Evolutionary conservation across 805 yeast genomes (phyloP), one percentile per base, ranked within the genome.

Genomic region (Teunomyces aglyptinius): DNA sequence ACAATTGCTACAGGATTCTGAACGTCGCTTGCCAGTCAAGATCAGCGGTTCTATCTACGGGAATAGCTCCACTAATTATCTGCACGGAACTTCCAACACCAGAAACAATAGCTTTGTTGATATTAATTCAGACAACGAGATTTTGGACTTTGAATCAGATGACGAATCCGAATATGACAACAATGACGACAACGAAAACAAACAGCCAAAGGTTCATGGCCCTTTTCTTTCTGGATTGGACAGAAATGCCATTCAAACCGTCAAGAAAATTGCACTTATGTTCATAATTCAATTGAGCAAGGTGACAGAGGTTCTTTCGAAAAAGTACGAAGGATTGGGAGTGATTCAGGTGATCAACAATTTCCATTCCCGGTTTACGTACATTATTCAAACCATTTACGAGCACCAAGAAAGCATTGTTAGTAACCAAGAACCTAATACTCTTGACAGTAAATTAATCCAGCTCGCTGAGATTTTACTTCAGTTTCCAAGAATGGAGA

Each of bases 191-290:
- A 44, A 39, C 26, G 80, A 77, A 52, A 77, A 77, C 50, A 58
- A 49, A 24, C 63, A 60, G n/a, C 75, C 78, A 4, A 61, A 54
- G 18, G 63, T 69, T 6, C 59, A 63, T 18, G 80, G 81, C 8
- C 75, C 83, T 1, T 79, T 80, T 55, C 55, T 80, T 20, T 60
- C 65, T 50, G 82, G 81, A 1, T 71, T 78, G 41, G 76, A 76
- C 49, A 75, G 73, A 4, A 48, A 58, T 10, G 56, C 81, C 3
- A 50, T 78, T 18, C 53, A 58, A 28, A 64, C 64, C 45, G 59
- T 79, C 13, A 65, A 77, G 55, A 64, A 65, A 49, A 60, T 77
- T 20, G 66, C 78, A 6, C 50, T 76, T 22, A 65, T 74, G 65
- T 63, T 80, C 46, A 61, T 74, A 36, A 64, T 66, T 43, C 75